A percentile compares a stretch with the other conserved stretches of the same genome.
Evolutionary conservation across 345 rosid species (phyloP).

Genomic region (Pugionium dolabratum): DNA sequence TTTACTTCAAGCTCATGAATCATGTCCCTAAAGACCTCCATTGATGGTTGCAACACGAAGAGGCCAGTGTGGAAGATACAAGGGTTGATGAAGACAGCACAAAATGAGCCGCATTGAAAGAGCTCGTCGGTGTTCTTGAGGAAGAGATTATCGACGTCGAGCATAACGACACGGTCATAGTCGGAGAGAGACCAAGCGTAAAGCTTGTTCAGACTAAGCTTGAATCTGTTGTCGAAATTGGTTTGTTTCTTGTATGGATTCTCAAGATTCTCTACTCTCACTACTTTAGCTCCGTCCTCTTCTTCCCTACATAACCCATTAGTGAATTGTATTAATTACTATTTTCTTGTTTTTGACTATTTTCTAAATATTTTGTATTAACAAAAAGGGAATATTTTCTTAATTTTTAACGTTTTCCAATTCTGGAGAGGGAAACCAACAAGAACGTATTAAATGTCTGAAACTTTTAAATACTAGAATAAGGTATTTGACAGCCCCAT

Average conservation of each 20-base stretch:
- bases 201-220: slow-evolving; percentile 83
- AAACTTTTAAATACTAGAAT: slow-evolving; percentile 25
- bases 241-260: slow-evolving; percentile 76
- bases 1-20: slow-evolving; percentile 62
- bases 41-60: slow-evolving; percentile 86
- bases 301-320: slow-evolving; percentile 53
- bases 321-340: background rate
- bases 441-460: background rate
- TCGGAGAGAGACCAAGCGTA: slow-evolving; percentile 86
- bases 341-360: background rate
- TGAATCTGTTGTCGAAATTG: slow-evolving; percentile 70
- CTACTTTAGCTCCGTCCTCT: slow-evolving; percentile 84
- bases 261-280: slow-evolving; percentile 80
- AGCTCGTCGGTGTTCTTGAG: slow-evolving; percentile 44
- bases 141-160: slow-evolving; percentile 83
- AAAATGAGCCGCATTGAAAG: slow-evolving; percentile 92
- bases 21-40: slow-evolving; percentile 71
- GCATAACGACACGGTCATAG: slow-evolving; percentile 88
- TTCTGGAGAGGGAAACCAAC: slow-evolving; percentile 1
- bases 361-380: background rate
- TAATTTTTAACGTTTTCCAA: background rate
- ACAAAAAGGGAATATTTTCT: background rate
- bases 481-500: slow-evolving; percentile 22
- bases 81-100: slow-evolving; percentile 48
- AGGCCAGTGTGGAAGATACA: slow-evolving; percentile 93